Base-by-base conservation (phyloP, 164 flowering plant genomes). In the Macadamia tetraphylla region DNA sequence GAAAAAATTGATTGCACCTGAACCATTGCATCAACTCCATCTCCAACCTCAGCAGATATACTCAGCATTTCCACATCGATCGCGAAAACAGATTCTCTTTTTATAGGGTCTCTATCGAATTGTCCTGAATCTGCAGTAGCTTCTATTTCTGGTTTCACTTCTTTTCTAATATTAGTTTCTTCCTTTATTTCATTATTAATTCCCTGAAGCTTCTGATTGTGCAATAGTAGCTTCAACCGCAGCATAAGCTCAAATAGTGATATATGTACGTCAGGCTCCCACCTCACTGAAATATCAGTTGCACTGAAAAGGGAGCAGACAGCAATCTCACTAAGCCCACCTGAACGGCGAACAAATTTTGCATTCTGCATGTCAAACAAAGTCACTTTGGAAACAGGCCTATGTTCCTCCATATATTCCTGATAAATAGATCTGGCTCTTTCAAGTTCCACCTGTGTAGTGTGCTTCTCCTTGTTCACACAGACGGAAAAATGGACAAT, bases 211-310 rank as follows among this genome's bases (percentile, higher is more conserved):
- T 87, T 92, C 76, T 82, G 86, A 70, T 77, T 82, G 13, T 85
- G 83, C 23, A 88, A 65, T 58, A 84, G 76, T 67, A 72, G 77
- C 71, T 86, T 90, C 81, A 91, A 60, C 31, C 75, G 89, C 72
- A 95, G 65, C 66, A 78, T 68, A 46, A 92, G 89, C 81, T 92
- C 99, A 84, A 83, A 62, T 11, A 95, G 69, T 52, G 98, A 82
- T 60, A 95, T 64, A 82, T 95, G 98, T 55, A 82, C 83, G 81
- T 92, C 99, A 70, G 99, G 99, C 76, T 92, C 99, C 99, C 99
- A 95, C 69, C 93, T 82, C 65, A 84, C 80, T 17, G 85, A 53
- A 73, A 95, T 92, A 77, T 92, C 86, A 68, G 98, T 89, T 58
- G 99, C 94, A 83, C 98, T 95, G 66, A 95, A 95, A 74, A 91